A percentile compares a stretch with the other conserved stretches of the same genome.
Evolutionary conservation across 1,284 basidiomycete species (phyloP).

Genomic region (Tetrapyrgos nigripes): DNA sequence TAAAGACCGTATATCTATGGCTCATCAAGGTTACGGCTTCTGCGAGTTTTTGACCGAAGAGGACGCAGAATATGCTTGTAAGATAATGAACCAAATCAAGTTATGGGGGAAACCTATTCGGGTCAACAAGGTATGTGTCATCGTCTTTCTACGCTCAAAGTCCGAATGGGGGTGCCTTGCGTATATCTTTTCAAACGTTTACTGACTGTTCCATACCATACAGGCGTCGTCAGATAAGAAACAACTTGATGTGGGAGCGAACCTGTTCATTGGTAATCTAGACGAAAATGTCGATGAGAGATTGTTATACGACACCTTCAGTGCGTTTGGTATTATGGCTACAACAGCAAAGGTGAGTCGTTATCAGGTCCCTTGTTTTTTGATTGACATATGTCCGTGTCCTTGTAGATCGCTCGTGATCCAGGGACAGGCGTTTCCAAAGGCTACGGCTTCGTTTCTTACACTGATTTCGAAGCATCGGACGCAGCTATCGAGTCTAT

Average conservation of each 20-base stretch:
- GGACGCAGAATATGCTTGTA: constrained; percentile 99
- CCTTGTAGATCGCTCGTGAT: constrained; percentile 86
- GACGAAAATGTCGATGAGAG: constrained; percentile 95
- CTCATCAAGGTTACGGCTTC: constrained; percentile 98
- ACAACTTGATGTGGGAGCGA: constrained; percentile 97
- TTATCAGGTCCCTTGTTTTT: constrained; percentile 1
- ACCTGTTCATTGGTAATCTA: constrained; percentile 95
- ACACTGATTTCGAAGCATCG: constrained; percentile 96
- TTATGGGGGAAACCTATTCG: constrained; percentile 98
- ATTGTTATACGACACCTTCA: constrained; percentile 93
- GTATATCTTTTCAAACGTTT: constrained; percentile 15
- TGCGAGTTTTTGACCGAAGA: constrained; percentile 98
- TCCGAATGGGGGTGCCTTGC: constrained; percentile 10
- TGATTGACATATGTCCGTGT: constrained; percentile 14
- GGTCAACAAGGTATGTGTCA: constrained; percentile 88
- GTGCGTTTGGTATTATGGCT: constrained; percentile 91
- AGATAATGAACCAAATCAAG: constrained; percentile 99
- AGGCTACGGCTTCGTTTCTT: constrained; percentile 96
- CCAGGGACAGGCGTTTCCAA: constrained; percentile 86
- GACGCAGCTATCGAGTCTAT: constrained; percentile 97
- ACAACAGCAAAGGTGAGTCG: constrained; percentile 89
- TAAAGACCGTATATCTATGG: constrained; percentile 98
- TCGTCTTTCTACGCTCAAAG: not conserved
- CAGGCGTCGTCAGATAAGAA: constrained; percentile 96
- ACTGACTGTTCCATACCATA: constrained; percentile 11